Evolutionary conservation across 2,329 filamentous ascomycete genomes (phyloP), one percentile per base, ranked within the genome.

Genomic region (Xylaria sp.): DNA sequence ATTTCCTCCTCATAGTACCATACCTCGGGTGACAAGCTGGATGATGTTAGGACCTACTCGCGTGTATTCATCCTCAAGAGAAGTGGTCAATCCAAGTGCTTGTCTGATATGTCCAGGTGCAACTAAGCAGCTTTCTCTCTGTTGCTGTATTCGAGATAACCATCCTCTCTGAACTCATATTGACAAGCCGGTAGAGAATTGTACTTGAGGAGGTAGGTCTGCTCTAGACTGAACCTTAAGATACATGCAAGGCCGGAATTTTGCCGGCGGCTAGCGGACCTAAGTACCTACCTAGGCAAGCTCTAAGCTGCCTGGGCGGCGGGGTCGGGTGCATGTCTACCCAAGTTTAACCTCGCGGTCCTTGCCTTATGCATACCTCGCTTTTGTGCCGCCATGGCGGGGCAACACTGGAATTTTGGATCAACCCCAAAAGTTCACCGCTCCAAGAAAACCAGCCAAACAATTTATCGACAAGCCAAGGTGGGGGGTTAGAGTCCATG

Each of bases 401-500:
- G 68, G 64, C 68, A 67, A 28, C 43, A 25, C n/a, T 61, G 67
- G 63, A 66, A 67, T 69, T 66, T 59, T 62, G 64, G 57, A 55
- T 64, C 31, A 61, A 31, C 54, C 48, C 25, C 41, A 36, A 68
- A 46, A 46, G 49, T 66, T 65, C 67, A 67, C 69, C 67, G 69
- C 69, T 71, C 67, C 61, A 33, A 67, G 61, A 64, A 68, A 61
- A 13, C 57, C 63, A 59, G 49, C 63, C 57, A 60, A 59, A 62
- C 59, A 64, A 66, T 71, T 71, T 68, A 65, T 71, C 56, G 49
- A 69, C 33, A 43, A 62, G 48, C 41, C 67, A 66, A 68, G 67
- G 70, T 67, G 67, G 70, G 70, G 70, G 67, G 70, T 56, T 5
- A 41, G 28, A 66, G 57, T 70, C 57, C 62, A 71, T 69, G 67